Conservation (phyloP, 495 filamentous ascomycete genomes). For the Cetradonia linearis region DNA sequence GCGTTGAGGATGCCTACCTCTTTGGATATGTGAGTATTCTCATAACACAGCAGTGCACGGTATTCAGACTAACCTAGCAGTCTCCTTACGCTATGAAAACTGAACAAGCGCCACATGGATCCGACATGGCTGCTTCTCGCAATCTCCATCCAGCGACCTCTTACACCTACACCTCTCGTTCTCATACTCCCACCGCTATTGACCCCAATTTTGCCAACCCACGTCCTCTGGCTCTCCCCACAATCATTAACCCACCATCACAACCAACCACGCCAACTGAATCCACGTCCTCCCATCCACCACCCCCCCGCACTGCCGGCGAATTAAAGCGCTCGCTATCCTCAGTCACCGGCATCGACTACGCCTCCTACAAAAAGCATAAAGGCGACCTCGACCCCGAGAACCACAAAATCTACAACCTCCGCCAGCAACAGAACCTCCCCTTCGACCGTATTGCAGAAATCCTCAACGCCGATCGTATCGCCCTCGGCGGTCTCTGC, state of each 20-base stretch:
- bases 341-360: neutral
- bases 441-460: constrained; percentile 24
- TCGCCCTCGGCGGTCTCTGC: constrained; percentile 14
- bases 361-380: neutral
- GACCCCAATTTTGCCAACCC: neutral
- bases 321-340: neutral
- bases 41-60: neutral
- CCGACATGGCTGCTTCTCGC: neutral
- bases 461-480: constrained; percentile 24
- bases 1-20: neutral
- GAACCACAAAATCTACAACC: constrained; percentile 26
- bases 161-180: neutral
- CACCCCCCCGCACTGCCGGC: neutral
- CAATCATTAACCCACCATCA: too few species aligned
- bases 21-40: neutral
- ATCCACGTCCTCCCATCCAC: too few species aligned
- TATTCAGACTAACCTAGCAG: neutral
- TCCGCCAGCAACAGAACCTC: constrained; percentile 22
- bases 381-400: constrained; percentile 24
- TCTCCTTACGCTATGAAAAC: neutral
- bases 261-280: neutral
- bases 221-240: neutral
- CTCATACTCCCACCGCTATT: neutral
- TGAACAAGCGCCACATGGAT: neutral
- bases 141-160: neutral